Percentiles rank a stretch among this genome's conserved stretches.
These are phyloP conservation scores for Sphaceloma murrayae DNA, from an alignment of 2,329 filamentous ascomycete species.

Conservation along the genomic window DNA sequence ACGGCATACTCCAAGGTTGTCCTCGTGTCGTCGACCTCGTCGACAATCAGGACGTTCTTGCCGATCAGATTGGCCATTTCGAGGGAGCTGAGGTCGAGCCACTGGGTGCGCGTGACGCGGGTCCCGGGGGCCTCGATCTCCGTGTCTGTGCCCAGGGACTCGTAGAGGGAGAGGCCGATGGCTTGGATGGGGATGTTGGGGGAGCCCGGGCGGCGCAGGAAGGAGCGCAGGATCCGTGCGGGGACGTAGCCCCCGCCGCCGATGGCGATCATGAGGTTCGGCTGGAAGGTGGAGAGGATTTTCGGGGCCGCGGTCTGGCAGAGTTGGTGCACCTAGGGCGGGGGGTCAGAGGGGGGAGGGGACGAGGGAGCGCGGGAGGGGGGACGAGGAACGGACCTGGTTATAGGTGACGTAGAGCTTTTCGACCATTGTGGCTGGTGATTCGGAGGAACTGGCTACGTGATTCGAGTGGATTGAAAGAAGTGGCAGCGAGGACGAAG, in stretches of 20 bases:
- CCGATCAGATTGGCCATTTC: constrained; percentile 83
- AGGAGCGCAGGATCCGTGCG: constrained; percentile 91
- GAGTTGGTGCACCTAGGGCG: constrained; percentile 82
- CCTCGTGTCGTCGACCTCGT: constrained; percentile 91
- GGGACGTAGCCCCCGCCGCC: constrained; percentile 96
- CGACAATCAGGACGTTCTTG: constrained; percentile 85
- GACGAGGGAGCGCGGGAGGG: not conserved
- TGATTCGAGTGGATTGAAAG: not conserved
- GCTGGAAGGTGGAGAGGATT: constrained; percentile 78
- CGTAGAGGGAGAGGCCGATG: constrained; percentile 95
- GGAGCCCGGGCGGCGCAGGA: constrained; percentile 77
- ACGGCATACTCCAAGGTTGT: constrained; percentile 93
- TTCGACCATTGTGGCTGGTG: constrained; percentile 52
- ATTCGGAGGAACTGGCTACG: not conserved
- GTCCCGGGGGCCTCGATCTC: constrained; percentile 70
- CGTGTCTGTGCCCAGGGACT: constrained; percentile 54
- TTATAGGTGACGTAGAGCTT: constrained; percentile 90
- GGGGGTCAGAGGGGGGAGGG: not conserved
- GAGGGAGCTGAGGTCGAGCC: constrained; percentile 81
- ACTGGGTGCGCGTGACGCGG: constrained; percentile 95
- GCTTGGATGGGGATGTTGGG: constrained; percentile 99
- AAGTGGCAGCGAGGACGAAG: constrained; percentile 3
- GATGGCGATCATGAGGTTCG: constrained; percentile 96
- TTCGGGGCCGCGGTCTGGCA: constrained; percentile 75
- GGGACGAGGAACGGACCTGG: constrained; percentile 46